Percentiles rank a stretch among this genome's conserved stretches.
Evolutionary conservation across 768 basidiomycete species (phyloP).

Genomic region (Leccinum subtestaceum): DNA sequence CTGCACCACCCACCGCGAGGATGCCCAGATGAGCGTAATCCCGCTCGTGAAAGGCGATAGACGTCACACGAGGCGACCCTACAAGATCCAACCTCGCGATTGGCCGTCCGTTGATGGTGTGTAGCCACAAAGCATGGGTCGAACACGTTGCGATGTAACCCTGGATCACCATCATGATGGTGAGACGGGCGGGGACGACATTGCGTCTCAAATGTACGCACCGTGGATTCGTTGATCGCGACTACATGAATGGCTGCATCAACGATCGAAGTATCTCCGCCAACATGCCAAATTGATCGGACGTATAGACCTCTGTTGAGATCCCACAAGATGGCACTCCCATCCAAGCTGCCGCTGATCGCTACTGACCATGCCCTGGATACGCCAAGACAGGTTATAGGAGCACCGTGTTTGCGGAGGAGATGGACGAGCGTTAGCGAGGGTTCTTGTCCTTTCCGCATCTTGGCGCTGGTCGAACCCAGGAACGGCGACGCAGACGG

Average conservation of each 20-base stretch:
- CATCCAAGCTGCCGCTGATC: slow-evolving; percentile 83
- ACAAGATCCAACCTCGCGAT: slow-evolving; percentile 69
- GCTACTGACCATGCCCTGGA: slow-evolving; percentile 81
- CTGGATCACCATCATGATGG: slow-evolving; percentile 36
- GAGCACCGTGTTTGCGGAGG: slow-evolving; percentile 75
- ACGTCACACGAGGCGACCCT: slow-evolving; percentile 56
- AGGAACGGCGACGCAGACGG: slow-evolving; percentile 18
- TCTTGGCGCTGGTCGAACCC: slow-evolving; percentile 15
- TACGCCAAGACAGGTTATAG: slow-evolving; percentile 64
- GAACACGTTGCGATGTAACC: slow-evolving; percentile 90
- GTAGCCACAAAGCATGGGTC: slow-evolving; percentile 62
- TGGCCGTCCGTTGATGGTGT: slow-evolving; percentile 82
- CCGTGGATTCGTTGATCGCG: slow-evolving; percentile 84
- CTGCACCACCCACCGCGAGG: slow-evolving; percentile 75
- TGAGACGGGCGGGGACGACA: background rate
- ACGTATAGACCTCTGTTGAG: slow-evolving; percentile 81
- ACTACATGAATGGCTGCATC: slow-evolving; percentile 57
- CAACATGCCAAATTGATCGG: slow-evolving; percentile 72
- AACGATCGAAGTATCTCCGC: slow-evolving; percentile 22
- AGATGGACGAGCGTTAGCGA: slow-evolving; percentile 57
- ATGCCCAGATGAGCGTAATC: slow-evolving; percentile 79
- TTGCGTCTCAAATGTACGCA: slow-evolving; percentile 36
- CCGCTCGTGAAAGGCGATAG: slow-evolving; percentile 83
- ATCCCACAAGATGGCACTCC: slow-evolving; percentile 88
- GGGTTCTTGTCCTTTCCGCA: slow-evolving; percentile 24